phyloP scores from a whole-genome alignment of 495 filamentous ascomycete genomes.

The Penicillium psychrofluorescens region DNA sequence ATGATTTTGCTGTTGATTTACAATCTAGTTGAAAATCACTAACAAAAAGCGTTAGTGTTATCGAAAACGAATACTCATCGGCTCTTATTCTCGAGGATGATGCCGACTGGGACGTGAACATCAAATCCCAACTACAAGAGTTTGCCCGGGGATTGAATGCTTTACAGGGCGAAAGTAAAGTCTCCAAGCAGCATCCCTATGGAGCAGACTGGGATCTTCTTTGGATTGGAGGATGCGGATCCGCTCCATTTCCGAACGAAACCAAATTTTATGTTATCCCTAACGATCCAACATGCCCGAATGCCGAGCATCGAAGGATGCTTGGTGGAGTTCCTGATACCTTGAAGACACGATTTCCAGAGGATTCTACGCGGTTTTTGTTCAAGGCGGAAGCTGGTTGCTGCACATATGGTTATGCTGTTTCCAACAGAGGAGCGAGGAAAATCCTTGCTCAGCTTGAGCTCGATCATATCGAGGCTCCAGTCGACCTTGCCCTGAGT shows the following conservation, averaged over 20 bases:
- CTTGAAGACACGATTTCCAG: constrained; percentile 15
- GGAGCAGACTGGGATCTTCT: constrained; percentile 53
- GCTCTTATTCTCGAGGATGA: constrained; percentile 54
- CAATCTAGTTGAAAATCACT: background rate
- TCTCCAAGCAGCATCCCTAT: constrained; percentile 38
- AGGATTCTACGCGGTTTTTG: constrained; percentile 25
- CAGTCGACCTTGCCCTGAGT: constrained; percentile 21
- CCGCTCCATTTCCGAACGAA: constrained; percentile 13
- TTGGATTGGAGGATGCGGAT: constrained; percentile 48
- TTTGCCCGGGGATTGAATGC: constrained; percentile 27
- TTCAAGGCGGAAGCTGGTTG: constrained; percentile 18
- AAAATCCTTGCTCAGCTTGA: constrained; percentile 37
- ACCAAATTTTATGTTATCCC: constrained; percentile 22
- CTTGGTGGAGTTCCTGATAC: constrained; percentile 11
- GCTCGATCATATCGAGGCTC: constrained; percentile 13
- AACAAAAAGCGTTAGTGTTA: constrained; percentile 14
- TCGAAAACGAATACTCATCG: constrained; percentile 35
- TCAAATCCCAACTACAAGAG: constrained; percentile 45
- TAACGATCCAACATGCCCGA: constrained; percentile 20
- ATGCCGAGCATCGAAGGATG: constrained; percentile 6
- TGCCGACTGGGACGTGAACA: constrained; percentile 48
- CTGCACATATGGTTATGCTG: constrained; percentile 39
- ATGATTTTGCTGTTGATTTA: background rate
- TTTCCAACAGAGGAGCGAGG: constrained; percentile 45
- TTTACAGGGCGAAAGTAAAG: constrained; percentile 15